Conservation (phyloP, 805 yeast genomes). For the Suhomyces sp. region DNA sequence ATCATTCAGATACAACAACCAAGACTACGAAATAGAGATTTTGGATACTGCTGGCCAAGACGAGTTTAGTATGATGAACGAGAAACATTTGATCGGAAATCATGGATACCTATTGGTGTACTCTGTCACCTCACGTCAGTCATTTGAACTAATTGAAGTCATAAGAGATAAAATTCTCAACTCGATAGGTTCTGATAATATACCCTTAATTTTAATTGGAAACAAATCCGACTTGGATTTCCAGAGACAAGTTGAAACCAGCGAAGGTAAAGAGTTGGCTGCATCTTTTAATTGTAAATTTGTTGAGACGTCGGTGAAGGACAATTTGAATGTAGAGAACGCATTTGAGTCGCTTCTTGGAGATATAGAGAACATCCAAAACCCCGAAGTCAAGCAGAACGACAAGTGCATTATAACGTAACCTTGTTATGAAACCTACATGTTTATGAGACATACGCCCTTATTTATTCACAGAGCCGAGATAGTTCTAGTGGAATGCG, state of each 20-base stretch:
- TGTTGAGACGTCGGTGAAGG: conserved; percentile 49
- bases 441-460: neutral
- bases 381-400: conserved; percentile 44
- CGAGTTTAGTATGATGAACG: conserved; percentile 77
- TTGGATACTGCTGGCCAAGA: conserved; percentile 94
- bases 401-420: conserved; percentile 47
- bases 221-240: conserved; percentile 66
- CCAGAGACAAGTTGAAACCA: conserved; percentile 56
- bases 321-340: conserved; percentile 50
- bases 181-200: conserved; percentile 48
- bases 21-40: conserved; percentile 77
- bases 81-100: conserved; percentile 73
- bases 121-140: conserved; percentile 72
- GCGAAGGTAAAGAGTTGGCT: conserved; percentile 40
- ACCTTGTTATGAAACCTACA: neutral
- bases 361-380: conserved; percentile 59
- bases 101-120: conserved; percentile 83
- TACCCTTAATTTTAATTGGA: conserved; percentile 53
- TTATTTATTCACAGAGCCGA: neutral
- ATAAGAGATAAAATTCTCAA: conserved; percentile 84
- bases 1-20: conserved; percentile 62
- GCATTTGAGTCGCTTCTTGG: conserved; percentile 60
- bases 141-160: conserved; percentile 71
- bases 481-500: neutral
- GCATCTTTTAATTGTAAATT: conserved; percentile 43